These are phyloP conservation scores for Athelia psychrophila DNA, from an alignment of 1,284 basidiomycete species.

Conservation along the genomic window DNA sequence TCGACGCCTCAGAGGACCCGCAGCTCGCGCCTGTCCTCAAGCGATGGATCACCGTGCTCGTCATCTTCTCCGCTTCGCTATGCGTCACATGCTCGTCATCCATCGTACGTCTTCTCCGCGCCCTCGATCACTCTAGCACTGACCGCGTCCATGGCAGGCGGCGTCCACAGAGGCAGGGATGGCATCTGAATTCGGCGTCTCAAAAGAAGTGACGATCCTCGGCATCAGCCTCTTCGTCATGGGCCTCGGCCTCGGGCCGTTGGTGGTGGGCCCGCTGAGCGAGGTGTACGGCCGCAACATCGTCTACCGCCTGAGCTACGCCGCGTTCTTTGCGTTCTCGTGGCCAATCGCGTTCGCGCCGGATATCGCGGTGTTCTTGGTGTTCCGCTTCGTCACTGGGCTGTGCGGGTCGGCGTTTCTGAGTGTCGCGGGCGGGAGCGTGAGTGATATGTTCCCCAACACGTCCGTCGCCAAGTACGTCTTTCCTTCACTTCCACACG, in stretches of 20 bases:
- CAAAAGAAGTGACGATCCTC: constrained; percentile 38
- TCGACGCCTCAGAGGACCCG: constrained; percentile 17
- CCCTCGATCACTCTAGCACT: background rate
- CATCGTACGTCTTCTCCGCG: constrained; percentile 26
- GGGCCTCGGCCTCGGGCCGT: constrained; percentile 41
- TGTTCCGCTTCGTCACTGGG: constrained; percentile 51
- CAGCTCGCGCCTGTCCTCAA: constrained; percentile 7
- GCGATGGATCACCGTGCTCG: constrained; percentile 19
- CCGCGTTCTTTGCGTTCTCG: constrained; percentile 48
- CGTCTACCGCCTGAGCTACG: constrained; percentile 51
- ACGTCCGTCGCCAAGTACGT: constrained; percentile 62
- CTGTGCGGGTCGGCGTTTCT: constrained; percentile 74
- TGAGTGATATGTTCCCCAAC: constrained; percentile 73
- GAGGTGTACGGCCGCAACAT: constrained; percentile 56
- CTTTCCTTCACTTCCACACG: constrained; percentile 1
- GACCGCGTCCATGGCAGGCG: constrained; percentile 3
- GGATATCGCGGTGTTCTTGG: constrained; percentile 49
- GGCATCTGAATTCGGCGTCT: constrained; percentile 34
- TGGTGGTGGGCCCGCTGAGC: constrained; percentile 52
- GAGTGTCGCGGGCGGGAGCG: constrained; percentile 77
- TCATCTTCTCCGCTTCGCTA: constrained; percentile 17
- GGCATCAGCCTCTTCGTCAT: constrained; percentile 41
- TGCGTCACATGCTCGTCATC: constrained; percentile 40
- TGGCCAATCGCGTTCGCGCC: constrained; percentile 70
- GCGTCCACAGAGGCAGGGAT: constrained; percentile 7